phyloP scores from a whole-genome alignment of 2,329 filamentous ascomycete species.

The Colletotrichum eleusines region DNA sequence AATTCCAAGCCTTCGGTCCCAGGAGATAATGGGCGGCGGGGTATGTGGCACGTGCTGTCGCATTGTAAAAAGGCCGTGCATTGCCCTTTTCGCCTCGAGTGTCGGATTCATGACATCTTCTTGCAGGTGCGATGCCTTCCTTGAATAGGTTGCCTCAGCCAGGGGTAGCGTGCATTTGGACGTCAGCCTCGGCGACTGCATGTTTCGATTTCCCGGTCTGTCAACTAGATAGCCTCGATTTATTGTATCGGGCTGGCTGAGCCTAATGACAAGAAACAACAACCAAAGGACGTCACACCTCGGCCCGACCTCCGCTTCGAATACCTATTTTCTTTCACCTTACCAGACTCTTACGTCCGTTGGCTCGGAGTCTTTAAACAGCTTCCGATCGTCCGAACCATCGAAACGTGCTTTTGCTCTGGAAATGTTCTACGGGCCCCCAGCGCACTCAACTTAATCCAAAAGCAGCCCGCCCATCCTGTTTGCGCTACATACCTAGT shows the following conservation, averaged over 20 bases:
- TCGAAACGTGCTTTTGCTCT: not conserved
- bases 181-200: not conserved
- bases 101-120: constrained; percentile 11
- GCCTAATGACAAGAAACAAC: not conserved
- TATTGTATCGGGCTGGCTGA: not conserved
- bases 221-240: constrained; percentile 10
- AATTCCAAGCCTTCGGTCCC: constrained; percentile 9
- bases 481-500: constrained; percentile 12
- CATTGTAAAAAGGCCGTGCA: constrained; percentile 23
- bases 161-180: constrained; percentile 14
- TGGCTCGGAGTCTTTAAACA: constrained; percentile 1
- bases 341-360: constrained; percentile 6
- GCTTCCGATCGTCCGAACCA: constrained; percentile 8
- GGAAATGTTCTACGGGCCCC: not conserved
- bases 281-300: constrained; percentile 2
- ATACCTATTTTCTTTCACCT: not conserved
- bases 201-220: constrained; percentile 9
- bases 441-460: constrained; percentile 3
- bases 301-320: not conserved
- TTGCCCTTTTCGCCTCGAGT: constrained; percentile 3
- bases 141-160: constrained; percentile 7
- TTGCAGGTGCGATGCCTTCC: constrained; percentile 12
- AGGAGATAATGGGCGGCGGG: not conserved
- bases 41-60: constrained; percentile 14
- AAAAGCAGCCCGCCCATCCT: constrained; percentile 12